Conservation (phyloP, 208 protist genomes). For the Crithidia sp. region DNA sequence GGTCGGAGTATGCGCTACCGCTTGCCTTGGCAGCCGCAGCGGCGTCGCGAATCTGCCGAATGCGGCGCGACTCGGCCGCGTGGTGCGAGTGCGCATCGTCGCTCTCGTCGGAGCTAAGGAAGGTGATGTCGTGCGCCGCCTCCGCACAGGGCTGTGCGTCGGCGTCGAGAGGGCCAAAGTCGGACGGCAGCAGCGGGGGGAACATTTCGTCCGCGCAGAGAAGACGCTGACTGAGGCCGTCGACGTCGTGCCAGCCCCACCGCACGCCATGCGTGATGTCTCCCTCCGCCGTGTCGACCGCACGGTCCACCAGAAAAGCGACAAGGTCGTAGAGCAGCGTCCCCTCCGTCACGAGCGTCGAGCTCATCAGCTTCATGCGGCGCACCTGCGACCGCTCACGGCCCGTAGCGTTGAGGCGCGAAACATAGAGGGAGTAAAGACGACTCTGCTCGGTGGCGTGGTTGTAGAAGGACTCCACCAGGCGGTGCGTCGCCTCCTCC, state of each 20-base stretch:
- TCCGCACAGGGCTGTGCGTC: slow-evolving; percentile 32
- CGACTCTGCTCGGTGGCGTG: slow-evolving; percentile 58
- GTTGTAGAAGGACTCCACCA: slow-evolving; percentile 71
- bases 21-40: slow-evolving; percentile 17
- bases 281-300: slow-evolving; percentile 77
- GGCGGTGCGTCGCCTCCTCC: slow-evolving; percentile 60
- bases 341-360: slow-evolving; percentile 68
- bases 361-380: slow-evolving; percentile 78
- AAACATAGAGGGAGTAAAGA: slow-evolving; percentile 69
- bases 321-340: slow-evolving; percentile 83
- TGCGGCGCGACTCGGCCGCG: slow-evolving; percentile 57
- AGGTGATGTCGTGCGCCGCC: slow-evolving; percentile 67
- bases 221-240: slow-evolving; percentile 71
- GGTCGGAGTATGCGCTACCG: background rate
- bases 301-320: slow-evolving; percentile 78
- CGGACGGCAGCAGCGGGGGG: slow-evolving; percentile 65
- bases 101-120: slow-evolving; percentile 89
- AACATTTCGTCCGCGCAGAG: slow-evolving; percentile 63
- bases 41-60: slow-evolving; percentile 29
- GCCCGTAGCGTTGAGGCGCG: slow-evolving; percentile 60
- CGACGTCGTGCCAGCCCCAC: slow-evolving; percentile 83
- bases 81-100: slow-evolving; percentile 82
- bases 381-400: slow-evolving; percentile 70
- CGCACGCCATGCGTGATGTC: slow-evolving; percentile 25
- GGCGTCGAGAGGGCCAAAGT: slow-evolving; percentile 26